These are phyloP conservation scores for Chaetomium olivaceum DNA, from an alignment of 2,329 filamentous ascomycete genomes.

Conservation along the genomic window DNA sequence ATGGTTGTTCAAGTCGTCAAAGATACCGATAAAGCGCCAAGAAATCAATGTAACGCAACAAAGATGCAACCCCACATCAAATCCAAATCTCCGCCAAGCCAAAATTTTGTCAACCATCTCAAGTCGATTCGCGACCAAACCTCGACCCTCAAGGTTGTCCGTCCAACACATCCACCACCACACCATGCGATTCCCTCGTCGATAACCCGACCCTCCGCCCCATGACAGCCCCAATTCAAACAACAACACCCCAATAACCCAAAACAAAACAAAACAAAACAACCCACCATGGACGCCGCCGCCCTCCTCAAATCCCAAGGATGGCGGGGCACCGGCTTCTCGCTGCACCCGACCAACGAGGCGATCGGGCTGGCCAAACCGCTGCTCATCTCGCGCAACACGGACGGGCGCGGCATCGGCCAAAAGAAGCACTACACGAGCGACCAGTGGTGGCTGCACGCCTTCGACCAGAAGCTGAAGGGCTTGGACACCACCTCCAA, in stretches of 20 bases:
- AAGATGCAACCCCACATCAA: background rate
- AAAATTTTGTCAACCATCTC: slow-evolving; percentile 12
- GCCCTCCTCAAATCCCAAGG: slow-evolving; percentile 82
- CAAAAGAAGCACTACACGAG: slow-evolving; percentile 66
- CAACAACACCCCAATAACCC: background rate
- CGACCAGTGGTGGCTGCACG: slow-evolving; percentile 97
- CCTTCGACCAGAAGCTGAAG: slow-evolving; percentile 87
- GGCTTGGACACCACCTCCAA: slow-evolving; percentile 68
- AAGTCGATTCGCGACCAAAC: background rate
- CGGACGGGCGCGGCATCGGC: slow-evolving; percentile 78
- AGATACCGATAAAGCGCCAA: background rate
- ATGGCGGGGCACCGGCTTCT: slow-evolving; percentile 87
- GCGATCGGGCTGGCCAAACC: slow-evolving; percentile 78
- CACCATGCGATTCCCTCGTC: slow-evolving; percentile 9
- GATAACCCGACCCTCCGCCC: background rate
- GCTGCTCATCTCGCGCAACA: slow-evolving; percentile 78
- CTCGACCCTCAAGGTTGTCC: background rate
- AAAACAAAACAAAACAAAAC: background rate
- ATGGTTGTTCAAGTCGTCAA: no score
- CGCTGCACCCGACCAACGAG: slow-evolving; percentile 74
- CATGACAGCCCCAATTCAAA: background rate
- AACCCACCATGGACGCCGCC: slow-evolving; percentile 71
- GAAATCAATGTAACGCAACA: background rate
- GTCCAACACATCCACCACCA: background rate
- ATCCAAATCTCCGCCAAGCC: background rate